Evolutionary conservation across 495 filamentous ascomycete species (phyloP), one percentile per base, ranked within the genome.

Genomic region (Neohortaea acidophila): DNA sequence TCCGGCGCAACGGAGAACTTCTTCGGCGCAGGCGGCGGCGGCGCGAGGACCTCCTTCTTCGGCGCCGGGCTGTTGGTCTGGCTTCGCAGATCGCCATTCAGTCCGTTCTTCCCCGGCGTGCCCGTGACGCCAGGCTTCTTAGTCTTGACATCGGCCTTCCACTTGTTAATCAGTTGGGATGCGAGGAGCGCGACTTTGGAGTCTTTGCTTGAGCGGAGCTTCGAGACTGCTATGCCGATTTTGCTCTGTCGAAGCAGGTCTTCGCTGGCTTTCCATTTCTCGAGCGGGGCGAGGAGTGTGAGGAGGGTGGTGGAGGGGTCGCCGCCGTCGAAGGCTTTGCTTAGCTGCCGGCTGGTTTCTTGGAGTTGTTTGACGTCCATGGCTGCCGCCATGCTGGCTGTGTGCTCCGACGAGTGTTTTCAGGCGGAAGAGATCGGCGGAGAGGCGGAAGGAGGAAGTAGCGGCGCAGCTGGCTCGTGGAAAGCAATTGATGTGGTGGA

Each of bases 321-420:
- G 41, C 72, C 72, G 33, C 69, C 70, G 24, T 61, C 61, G n/a
- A 74, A 62, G 22, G 81, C 82, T 67, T 91, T 93, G 52, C 68
- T 65, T 45, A 97, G 63, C 47, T 73, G 69, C 59, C 77, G 75
- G 42, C 81, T 72, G 51, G 72, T 73, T 37, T 69, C 57, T 30
- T 77, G 72, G 26, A 97, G 73, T 47, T 85, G 80, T 59, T 78
- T 79, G 47, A 73, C 70, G 49, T 94, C 82, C 83, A 94, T 87
- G 43, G 45, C 32, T 19, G 37, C 8, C 7, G 15, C 6, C 30
- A 17, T 33, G 24, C n/a, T n/a, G n/a, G n/a, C n/a, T n/a, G n/a
- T n/a, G n/a, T n/a, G n/a, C n/a, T n/a, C n/a, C n/a, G n/a, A n/a
- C n/a, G n/a, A n/a, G n/a, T n/a, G n/a, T n/a, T n/a, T n/a, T n/a